These are phyloP conservation scores for Heritiera fomes DNA, from an alignment of 345 rosid species.

Conservation along the genomic window DNA sequence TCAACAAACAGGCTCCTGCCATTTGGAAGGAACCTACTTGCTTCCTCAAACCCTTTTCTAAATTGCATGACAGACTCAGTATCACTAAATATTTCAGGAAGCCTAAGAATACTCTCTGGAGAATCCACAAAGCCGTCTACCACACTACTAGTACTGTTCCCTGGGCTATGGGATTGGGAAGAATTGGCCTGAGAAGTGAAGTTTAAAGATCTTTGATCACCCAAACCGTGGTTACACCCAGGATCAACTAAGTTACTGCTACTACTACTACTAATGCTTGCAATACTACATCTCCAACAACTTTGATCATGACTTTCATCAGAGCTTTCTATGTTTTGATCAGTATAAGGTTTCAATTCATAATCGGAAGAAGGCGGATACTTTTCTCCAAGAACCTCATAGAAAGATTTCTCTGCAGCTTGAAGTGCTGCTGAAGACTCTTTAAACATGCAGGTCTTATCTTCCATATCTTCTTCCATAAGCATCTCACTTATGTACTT, in stretches of 20 bases:
- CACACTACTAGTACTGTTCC: slow-evolving; percentile 22
- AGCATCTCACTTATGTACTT: slow-evolving; percentile 56
- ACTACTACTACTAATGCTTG: slow-evolving; percentile 14
- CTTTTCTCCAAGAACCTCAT: slow-evolving; percentile 58
- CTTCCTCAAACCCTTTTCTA: slow-evolving; percentile 64
- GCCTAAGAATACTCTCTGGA: slow-evolving; percentile 35
- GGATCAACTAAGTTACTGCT: slow-evolving; percentile 23
- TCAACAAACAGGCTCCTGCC: slow-evolving; percentile 27
- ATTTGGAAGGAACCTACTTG: slow-evolving; percentile 54
- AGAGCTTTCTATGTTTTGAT: slow-evolving; percentile 20
- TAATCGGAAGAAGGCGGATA: slow-evolving; percentile 41
- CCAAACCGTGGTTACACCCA: slow-evolving; percentile 23
- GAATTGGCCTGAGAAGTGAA: slow-evolving; percentile 35
- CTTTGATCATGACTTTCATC: slow-evolving; percentile 25
- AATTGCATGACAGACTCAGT: slow-evolving; percentile 52
- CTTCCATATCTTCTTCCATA: slow-evolving; percentile 69
- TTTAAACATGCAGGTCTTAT: slow-evolving; percentile 51
- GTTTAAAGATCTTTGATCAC: slow-evolving; percentile 25
- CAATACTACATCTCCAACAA: slow-evolving; percentile 11
- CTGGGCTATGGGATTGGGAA: slow-evolving; percentile 32
- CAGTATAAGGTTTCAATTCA: slow-evolving; percentile 12
- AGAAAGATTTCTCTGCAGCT: slow-evolving; percentile 59
- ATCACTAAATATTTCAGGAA: slow-evolving; percentile 42
- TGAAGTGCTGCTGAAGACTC: slow-evolving; percentile 62
- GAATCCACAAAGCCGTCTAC: slow-evolving; percentile 50